A percentile compares a stretch with the other conserved stretches of the same genome.
These are phyloP conservation scores for Fimicolochytrium jonesii DNA, from an alignment of 192 early-diverging fungal genomes.

Conservation along the genomic window DNA sequence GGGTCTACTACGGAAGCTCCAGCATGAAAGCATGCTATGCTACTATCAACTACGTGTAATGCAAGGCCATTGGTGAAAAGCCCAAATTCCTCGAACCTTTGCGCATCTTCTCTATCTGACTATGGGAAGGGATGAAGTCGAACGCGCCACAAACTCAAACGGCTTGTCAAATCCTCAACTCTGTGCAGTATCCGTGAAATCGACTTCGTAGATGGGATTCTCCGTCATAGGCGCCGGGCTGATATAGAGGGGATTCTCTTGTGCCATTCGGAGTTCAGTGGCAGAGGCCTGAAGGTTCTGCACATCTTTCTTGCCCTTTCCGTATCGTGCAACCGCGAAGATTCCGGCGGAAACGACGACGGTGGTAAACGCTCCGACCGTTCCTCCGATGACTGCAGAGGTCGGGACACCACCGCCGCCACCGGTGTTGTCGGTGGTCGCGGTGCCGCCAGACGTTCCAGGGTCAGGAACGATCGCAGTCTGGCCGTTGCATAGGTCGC, in stretches of 20 bases:
- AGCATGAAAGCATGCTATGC: too few relatives aligned
- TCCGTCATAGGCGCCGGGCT: not conserved
- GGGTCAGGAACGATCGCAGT: not conserved
- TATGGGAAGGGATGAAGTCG: too few relatives aligned
- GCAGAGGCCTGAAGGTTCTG: not conserved
- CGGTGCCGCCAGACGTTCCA: too few relatives aligned
- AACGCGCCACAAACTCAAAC: too few relatives aligned
- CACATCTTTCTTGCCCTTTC: not conserved
- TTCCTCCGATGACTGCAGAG: slow-evolving; percentile 1
- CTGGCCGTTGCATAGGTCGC: not conserved
- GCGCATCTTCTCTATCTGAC: too few relatives aligned
- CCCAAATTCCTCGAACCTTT: too few relatives aligned
- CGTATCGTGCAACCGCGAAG: not conserved
- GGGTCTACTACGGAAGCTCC: too few relatives aligned
- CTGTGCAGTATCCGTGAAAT: not conserved
- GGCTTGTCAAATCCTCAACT: too few relatives aligned
- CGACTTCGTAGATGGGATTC: slow-evolving; percentile 8
- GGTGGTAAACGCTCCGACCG: not conserved
- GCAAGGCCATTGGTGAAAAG: too few relatives aligned
- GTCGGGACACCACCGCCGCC: not conserved
- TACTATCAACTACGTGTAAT: too few relatives aligned
- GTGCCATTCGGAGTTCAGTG: not conserved
- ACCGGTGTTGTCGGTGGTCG: not conserved
- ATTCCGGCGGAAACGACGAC: not conserved
- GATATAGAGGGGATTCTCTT: slow-evolving; percentile 7